These are phyloP conservation scores for Olyra latifolia DNA, from an alignment of 176 grass and related monocot species.

Conservation along the genomic window DNA sequence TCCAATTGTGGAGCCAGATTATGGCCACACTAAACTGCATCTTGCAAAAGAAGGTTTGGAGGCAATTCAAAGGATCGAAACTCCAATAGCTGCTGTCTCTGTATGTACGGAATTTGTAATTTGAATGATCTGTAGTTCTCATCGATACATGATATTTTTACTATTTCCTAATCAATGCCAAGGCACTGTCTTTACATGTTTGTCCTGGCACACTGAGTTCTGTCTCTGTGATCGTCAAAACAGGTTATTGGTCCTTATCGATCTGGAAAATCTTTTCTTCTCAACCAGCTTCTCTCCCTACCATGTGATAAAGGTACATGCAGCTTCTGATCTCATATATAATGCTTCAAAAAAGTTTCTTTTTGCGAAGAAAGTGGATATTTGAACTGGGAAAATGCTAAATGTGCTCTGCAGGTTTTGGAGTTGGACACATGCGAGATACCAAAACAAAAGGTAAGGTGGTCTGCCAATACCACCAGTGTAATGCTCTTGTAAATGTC, in stretches of 20 bases:
- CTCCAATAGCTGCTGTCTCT: conserved; percentile 72
- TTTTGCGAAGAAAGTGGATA: not conserved
- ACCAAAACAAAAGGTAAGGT: conserved; percentile 92
- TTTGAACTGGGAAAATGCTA: not conserved
- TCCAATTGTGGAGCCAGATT: conserved; percentile 92
- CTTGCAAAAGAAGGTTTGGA: conserved; percentile 78
- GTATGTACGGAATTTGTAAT: conserved; percentile 37
- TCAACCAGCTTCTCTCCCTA: conserved; percentile 90
- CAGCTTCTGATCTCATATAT: not conserved
- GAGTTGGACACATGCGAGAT: conserved; percentile 93
- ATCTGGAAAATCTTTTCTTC: conserved; percentile 93
- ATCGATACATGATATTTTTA: not conserved
- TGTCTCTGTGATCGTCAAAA: conserved; percentile 17
- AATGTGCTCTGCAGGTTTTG: conserved; percentile 61
- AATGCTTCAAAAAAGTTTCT: not conserved
- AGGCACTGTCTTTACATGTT: not conserved
- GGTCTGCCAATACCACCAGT: not conserved
- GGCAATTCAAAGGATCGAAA: conserved; percentile 77
- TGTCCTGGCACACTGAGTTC: not conserved
- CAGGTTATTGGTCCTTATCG: conserved; percentile 92
- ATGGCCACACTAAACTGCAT: conserved; percentile 72
- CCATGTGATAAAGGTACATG: conserved; percentile 73
- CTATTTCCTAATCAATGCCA: not conserved
- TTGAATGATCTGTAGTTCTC: no score
- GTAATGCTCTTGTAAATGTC: not conserved